Evolutionary conservation across 345 rosid genomes (phyloP).

Genomic region (Aegle marmelos): DNA sequence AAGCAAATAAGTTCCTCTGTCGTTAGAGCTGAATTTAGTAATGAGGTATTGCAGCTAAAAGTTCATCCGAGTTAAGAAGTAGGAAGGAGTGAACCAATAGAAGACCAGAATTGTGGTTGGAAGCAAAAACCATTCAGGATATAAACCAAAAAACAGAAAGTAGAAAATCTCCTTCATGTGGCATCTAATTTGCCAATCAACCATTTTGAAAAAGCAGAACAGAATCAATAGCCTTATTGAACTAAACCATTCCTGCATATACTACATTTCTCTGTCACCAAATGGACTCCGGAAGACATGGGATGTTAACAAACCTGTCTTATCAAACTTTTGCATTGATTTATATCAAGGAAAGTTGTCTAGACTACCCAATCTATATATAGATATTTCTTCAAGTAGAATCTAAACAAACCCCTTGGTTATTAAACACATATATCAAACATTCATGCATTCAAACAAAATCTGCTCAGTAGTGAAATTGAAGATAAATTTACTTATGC

Average conservation of each 20-base stretch:
- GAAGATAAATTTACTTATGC: background rate
- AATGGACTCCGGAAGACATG: background rate
- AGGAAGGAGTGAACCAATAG: background rate
- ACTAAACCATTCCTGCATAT: background rate
- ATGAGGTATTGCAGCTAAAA: background rate
- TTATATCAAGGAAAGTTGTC: background rate
- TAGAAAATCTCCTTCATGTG: background rate
- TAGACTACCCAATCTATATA: background rate
- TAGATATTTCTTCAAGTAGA: background rate
- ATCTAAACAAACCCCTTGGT: background rate
- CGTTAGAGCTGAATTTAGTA: background rate
- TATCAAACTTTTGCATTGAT: background rate
- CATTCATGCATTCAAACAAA: background rate
- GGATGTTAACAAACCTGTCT: background rate
- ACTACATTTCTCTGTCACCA: background rate
- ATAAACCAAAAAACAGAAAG: background rate
- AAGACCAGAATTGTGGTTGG: background rate
- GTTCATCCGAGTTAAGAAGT: background rate
- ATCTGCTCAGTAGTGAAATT: background rate
- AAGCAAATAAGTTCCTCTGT: background rate
- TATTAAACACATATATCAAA: background rate
- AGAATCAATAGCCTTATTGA: background rate
- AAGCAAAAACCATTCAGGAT: background rate
- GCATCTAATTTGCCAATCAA: background rate
- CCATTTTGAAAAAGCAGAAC: background rate